Evolutionary conservation across 1,139 yeast species (phyloP).

Genomic region (Schwanniomyces etchellsii): DNA sequence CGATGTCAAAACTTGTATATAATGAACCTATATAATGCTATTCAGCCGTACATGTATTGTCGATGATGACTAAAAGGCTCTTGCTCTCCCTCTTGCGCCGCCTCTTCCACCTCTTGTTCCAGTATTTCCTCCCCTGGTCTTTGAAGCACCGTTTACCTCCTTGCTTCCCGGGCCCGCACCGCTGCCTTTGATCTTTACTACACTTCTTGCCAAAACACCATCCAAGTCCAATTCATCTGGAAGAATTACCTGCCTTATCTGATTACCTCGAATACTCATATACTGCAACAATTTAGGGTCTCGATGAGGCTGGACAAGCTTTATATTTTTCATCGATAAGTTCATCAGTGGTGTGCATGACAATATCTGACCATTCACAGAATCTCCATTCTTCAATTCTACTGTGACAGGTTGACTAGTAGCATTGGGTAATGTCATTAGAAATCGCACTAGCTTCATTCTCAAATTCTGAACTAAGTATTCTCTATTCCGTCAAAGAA

Average conservation of each 20-base stretch:
- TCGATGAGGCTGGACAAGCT: conserved; percentile 65
- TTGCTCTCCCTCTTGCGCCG: conserved; percentile 12
- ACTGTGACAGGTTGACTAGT: conserved; percentile 86
- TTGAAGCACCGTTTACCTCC: conserved; percentile 4
- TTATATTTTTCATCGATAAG: conserved; percentile 76
- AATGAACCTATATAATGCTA: background rate
- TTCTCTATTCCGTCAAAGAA: no score
- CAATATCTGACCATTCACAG: conserved; percentile 47
- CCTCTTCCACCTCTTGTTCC: conserved; percentile 10
- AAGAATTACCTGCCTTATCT: conserved; percentile 74
- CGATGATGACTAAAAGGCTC: no score
- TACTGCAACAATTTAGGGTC: conserved; percentile 73
- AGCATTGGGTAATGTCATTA: conserved; percentile 67
- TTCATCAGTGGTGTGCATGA: conserved; percentile 93
- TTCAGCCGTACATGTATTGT: no score
- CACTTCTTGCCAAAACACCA: conserved; percentile 49
- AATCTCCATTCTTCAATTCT: conserved; percentile 80
- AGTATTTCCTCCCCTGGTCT: conserved; percentile 1
- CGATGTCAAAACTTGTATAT: conserved; percentile 1
- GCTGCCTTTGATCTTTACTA: conserved; percentile 30
- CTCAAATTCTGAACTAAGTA: no score
- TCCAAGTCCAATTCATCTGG: conserved; percentile 90
- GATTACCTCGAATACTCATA: conserved; percentile 86
- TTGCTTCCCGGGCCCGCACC: conserved; percentile 37
- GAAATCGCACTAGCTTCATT: conserved; percentile 55